Evolutionary conservation across 371 early-diverging fungal species (phyloP).

Genomic region (Umbelopsis sp.): DNA sequence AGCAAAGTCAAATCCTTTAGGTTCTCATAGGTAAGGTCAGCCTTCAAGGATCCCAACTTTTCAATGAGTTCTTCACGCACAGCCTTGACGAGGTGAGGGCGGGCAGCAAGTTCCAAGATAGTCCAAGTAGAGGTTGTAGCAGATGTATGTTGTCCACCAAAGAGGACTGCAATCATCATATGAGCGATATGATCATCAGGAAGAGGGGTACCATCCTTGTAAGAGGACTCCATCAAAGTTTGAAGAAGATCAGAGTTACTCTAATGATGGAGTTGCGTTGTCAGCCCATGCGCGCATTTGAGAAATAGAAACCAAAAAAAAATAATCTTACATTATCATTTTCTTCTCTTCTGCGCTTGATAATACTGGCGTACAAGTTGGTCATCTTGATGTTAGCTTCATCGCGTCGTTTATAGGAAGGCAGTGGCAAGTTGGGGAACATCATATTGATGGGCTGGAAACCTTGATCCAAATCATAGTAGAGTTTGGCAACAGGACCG

Average conservation of each 20-base stretch:
- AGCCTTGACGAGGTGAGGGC: slow-evolving; percentile 66
- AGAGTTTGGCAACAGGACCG: slow-evolving; percentile 71
- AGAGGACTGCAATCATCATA: slow-evolving; percentile 94
- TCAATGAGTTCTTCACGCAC: slow-evolving; percentile 69
- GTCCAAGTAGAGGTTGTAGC: slow-evolving; percentile 95
- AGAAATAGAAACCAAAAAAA: neutral
- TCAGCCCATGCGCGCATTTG: neutral
- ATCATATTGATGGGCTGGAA: slow-evolving; percentile 94
- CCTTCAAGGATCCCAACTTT: slow-evolving; percentile 60
- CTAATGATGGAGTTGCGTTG: slow-evolving; percentile 14
- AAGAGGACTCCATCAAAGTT: slow-evolving; percentile 81
- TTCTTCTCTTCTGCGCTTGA: slow-evolving; percentile 73
- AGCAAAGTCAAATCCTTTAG: slow-evolving; percentile 77
- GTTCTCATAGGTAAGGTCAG: slow-evolving; percentile 73
- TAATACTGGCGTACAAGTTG: slow-evolving; percentile 78
- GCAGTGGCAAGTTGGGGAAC: slow-evolving; percentile 52
- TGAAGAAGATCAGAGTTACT: slow-evolving; percentile 77
- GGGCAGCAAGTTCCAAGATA: slow-evolving; percentile 82
- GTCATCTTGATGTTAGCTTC: slow-evolving; percentile 85
- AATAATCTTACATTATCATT: slow-evolving; percentile 41
- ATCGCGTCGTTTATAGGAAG: slow-evolving; percentile 77
- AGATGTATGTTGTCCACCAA: slow-evolving; percentile 97
- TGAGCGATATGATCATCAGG: slow-evolving; percentile 86
- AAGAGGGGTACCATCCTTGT: slow-evolving; percentile 83
- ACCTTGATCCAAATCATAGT: slow-evolving; percentile 94